Percentiles rank a stretch among this genome's conserved stretches.
phyloP scores from a whole-genome alignment of 331 rosid species.

The Arachis monticola region DNA sequence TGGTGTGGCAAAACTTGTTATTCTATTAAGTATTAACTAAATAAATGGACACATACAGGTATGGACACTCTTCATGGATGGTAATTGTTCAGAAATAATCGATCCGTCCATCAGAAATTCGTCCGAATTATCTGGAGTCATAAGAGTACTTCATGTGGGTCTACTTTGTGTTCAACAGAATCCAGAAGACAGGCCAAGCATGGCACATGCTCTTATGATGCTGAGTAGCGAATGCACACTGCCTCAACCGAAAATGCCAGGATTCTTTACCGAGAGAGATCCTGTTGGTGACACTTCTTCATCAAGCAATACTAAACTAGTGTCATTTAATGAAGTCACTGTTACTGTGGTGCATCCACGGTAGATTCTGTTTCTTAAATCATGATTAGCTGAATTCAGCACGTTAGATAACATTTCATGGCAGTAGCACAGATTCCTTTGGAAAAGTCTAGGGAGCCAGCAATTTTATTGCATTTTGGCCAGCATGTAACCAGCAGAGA shows the following conservation, averaged over 20 bases:
- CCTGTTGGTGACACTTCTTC: too few relatives aligned
- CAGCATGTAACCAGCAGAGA: too few relatives aligned
- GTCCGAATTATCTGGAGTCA: neutral
- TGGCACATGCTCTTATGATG: slow-evolving; percentile 40
- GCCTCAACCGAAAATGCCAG: slow-evolving; percentile 45
- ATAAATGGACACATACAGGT: neutral
- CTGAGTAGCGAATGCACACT: slow-evolving; percentile 37
- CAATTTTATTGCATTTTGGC: too few relatives aligned
- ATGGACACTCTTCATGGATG: slow-evolving; percentile 2
- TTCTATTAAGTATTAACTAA: neutral
- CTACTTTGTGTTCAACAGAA: slow-evolving; percentile 8
- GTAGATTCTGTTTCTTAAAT: neutral
- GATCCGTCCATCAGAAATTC: slow-evolving; percentile 1
- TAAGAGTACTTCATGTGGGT: slow-evolving; percentile 15
- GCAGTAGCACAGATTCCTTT: too few relatives aligned
- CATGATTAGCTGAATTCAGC: too few relatives aligned
- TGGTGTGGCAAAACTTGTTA: too few relatives aligned
- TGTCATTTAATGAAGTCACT: slow-evolving; percentile 10
- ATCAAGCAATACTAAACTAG: neutral
- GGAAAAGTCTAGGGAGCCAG: too few relatives aligned
- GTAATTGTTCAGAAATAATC: neutral
- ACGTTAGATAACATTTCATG: too few relatives aligned
- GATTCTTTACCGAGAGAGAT: neutral
- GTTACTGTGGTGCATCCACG: neutral
- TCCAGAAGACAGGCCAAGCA: slow-evolving; percentile 22